Evolutionary conservation across 495 filamentous ascomycete species (phyloP), one percentile per base, ranked within the genome.

Genomic region (Xylona heveae): DNA sequence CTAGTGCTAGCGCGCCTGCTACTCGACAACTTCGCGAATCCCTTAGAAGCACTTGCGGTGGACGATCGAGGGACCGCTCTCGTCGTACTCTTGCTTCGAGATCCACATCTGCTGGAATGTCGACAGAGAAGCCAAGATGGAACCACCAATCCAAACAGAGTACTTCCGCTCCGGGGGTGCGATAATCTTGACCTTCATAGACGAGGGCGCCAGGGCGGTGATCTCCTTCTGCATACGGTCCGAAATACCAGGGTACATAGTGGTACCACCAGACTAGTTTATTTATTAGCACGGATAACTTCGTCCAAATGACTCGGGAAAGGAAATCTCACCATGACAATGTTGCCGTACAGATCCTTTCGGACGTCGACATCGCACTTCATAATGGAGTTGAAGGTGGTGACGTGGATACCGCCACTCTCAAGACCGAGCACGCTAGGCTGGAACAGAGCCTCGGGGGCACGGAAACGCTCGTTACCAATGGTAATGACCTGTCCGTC

Each of bases 61-160:
- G 46, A 97, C 88, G 54, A 97, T 95, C 47, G 83, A 93, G 48
- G 88, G 88, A 59, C 88, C 88, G 57, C 74, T 83, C 78, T 97
- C 88, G 64, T 97, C 88, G 71, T 95, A 95, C 70, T 95, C 88
- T 67, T 97, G 88, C 80, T 97, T 97, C 42, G 88, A 97, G 75
- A 97, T 95, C 88, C 88, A 97, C 90, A 97, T 97, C 67, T 95
- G 88, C 66, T 97, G 88, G 83, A 95, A 95, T 62, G 88, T 95
- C 38, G 88, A 97, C 42, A 97, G 80, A 41, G 88, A 97, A 43
- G 88, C 88, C 53, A 97, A 64, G 57, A 97, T 97, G 58, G 88
- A 97, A 71, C 88, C 88, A 82, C 88, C 88, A 58, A 97, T 97
- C 88, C 88, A 97, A 67, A 97, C 88, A 39, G 88, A 77, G 68